These are phyloP conservation scores for Candida cerambycidarum DNA, from an alignment of 805 yeast species.

Conservation along the genomic window DNA sequence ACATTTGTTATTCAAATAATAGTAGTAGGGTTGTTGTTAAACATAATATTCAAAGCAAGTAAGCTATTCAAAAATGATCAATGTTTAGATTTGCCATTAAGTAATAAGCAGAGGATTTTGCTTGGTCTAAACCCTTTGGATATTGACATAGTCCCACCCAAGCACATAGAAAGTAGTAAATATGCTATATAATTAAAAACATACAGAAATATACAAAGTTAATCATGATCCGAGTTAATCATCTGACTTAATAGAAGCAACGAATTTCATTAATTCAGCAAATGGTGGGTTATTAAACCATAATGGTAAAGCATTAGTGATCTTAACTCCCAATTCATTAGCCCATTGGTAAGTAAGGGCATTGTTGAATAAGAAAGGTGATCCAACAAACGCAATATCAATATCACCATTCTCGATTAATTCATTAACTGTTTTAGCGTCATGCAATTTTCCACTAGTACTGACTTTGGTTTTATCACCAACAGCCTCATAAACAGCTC, in stretches of 20 bases:
- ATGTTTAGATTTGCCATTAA: conserved; percentile 52
- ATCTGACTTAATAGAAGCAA: conserved; percentile 8
- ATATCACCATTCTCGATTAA: conserved; percentile 42
- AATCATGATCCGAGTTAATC: too few relatives aligned
- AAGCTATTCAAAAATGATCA: conserved; percentile 38
- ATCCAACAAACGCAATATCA: conserved; percentile 51
- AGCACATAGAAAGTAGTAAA: conserved; percentile 5
- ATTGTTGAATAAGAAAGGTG: conserved; percentile 48
- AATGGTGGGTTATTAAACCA: conserved; percentile 24
- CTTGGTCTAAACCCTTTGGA: conserved; percentile 37
- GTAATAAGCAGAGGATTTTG: conserved; percentile 43
- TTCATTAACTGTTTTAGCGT: conserved; percentile 33
- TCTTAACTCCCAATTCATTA: conserved; percentile 42
- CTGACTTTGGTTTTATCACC: conserved; percentile 45
- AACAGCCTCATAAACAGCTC: conserved; percentile 23
- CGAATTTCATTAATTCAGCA: conserved; percentile 9
- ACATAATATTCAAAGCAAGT: conserved; percentile 15
- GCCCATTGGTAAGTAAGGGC: conserved; percentile 54
- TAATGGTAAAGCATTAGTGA: conserved; percentile 20
- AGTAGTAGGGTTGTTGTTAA: conserved; percentile 2
- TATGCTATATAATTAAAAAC: not conserved
- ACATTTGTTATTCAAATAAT: not conserved
- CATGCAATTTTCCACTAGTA: conserved; percentile 46
- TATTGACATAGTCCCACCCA: conserved; percentile 2
- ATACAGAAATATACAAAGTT: too few relatives aligned